Evolutionary conservation across 1,284 basidiomycete species (phyloP), one percentile per base, ranked within the genome.

Genomic region (Papiliotrema terrestris): DNA sequence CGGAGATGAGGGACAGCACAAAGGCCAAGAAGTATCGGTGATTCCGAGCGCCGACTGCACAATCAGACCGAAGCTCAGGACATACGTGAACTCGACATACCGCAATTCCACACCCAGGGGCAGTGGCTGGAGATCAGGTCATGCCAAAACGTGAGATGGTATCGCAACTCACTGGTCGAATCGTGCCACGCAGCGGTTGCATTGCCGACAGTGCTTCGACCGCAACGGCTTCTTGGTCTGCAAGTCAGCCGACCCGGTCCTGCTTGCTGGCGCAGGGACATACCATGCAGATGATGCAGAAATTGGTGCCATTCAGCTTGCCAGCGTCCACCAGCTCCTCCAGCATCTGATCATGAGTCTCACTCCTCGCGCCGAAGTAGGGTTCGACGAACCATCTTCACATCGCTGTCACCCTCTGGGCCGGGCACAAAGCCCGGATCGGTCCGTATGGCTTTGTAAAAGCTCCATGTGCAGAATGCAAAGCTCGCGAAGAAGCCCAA

Each of bases 41-140:
- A 69, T 98, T 98, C 61, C 89, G 87, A 49, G 85, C 82, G n/a
- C 96, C 96, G 53, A 98, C 90, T 91, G 66, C 17, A 5, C 29
- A 32, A n/a, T n/a, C n/a, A n/a, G n/a, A n/a, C n/a, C n/a, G n/a
- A n/a, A 41, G 13, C 19, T 15, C 32, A 32, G 8, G 6, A 6
- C 54, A n/a, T 50, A 29, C 49, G 11, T 49, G 3, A n/a, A 8
- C 47, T 9, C 17, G 38, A 78, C 87, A 42, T 71, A 91, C 89
- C 86, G 73, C 95, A 98, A 77, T 98, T 98, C 89, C 92, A 96
- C n/a, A 98, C 86, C 95, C 95, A 99, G 8, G 96, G 96, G 68
- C 95, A 98, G 70, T 98, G 94, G 67, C 90, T 93, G 56, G 6
- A 45, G 14, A 38, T 44, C 36, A 39, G 47, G 19, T 35, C 13